Conservation (phyloP, 2,329 filamentous ascomycete genomes). For the Colletotrichum acutatum region DNA sequence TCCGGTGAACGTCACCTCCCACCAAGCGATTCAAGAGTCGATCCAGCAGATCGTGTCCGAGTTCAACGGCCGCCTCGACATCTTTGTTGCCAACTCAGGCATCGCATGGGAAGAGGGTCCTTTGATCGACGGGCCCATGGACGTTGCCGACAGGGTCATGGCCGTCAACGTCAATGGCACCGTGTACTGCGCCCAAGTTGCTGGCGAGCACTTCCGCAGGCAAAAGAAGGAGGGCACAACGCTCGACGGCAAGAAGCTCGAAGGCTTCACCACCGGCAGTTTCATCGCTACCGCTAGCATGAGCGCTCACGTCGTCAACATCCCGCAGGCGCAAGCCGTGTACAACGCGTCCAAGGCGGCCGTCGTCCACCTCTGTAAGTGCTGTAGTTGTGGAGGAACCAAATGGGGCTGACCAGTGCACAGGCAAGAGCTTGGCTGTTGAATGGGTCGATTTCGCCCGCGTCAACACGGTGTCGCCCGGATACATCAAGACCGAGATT, state of each 20-base stretch:
- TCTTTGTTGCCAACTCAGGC: slow-evolving; percentile 84
- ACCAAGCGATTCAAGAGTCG: slow-evolving; percentile 60
- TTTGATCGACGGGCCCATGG: slow-evolving; percentile 72
- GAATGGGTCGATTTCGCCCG: slow-evolving; percentile 83
- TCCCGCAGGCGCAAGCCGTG: slow-evolving; percentile 78
- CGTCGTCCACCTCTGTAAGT: slow-evolving; percentile 66
- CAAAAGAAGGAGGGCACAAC: slow-evolving; percentile 76
- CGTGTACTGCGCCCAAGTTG: slow-evolving; percentile 80
- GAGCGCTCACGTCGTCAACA: slow-evolving; percentile 81
- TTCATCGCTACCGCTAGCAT: slow-evolving; percentile 85
- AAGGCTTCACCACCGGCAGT: slow-evolving; percentile 71
- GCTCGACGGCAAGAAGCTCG: slow-evolving; percentile 68
- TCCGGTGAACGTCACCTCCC: slow-evolving; percentile 68
- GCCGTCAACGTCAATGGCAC: slow-evolving; percentile 79
- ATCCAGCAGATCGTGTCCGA: slow-evolving; percentile 68
- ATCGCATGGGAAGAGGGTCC: slow-evolving; percentile 78
- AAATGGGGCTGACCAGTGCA: slow-evolving; percentile 3
- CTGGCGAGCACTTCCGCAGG: slow-evolving; percentile 75
- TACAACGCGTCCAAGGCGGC: slow-evolving; percentile 81
- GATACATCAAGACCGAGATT: slow-evolving; percentile 81
- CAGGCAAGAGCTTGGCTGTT: slow-evolving; percentile 76
- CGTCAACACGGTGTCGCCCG: slow-evolving; percentile 78
- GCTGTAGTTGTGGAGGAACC: neutral
- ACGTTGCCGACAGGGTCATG: slow-evolving; percentile 75
- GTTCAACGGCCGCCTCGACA: slow-evolving; percentile 79